Evolutionary conservation across 2,329 filamentous ascomycete species (phyloP).

Genomic region (Penicillium sp.): DNA sequence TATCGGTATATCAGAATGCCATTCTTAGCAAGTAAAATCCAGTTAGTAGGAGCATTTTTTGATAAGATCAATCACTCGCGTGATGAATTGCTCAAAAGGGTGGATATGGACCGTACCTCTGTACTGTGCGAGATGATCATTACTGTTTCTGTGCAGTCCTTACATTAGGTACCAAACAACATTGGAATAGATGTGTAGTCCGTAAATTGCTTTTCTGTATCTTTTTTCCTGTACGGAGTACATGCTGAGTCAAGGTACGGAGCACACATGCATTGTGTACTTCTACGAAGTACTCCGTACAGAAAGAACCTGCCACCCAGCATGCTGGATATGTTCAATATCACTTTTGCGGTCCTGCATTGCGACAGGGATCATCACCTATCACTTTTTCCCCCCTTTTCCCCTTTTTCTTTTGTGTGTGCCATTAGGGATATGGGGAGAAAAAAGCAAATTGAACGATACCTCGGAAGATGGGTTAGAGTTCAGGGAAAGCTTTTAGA

Average conservation of each 20-base stretch:
- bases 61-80: not conserved
- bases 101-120: not conserved
- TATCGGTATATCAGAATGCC: no score
- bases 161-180: not conserved
- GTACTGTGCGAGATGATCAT: not conserved
- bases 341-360: not conserved
- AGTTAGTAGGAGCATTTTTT: no score
- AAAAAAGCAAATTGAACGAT: not conserved
- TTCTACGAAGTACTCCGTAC: not conserved
- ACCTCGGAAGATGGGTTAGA: not conserved
- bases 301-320: not conserved
- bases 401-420: no score
- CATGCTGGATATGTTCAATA: not conserved
- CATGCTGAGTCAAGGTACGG: no score
- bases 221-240: no score
- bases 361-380: not conserved
- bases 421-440: not conserved
- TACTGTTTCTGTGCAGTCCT: not conserved
- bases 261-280: not conserved
- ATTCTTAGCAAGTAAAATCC: no score
- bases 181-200: no score
- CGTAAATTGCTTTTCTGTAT: no score
- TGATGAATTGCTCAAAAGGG: not conserved
- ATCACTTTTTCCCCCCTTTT: not conserved
- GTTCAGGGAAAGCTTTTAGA: not conserved